Percentiles rank a stretch among this genome's conserved stretches.
These are phyloP conservation scores for Xylaria digitata DNA, from an alignment of 2,329 filamentous ascomycete genomes.

Conservation along the genomic window DNA sequence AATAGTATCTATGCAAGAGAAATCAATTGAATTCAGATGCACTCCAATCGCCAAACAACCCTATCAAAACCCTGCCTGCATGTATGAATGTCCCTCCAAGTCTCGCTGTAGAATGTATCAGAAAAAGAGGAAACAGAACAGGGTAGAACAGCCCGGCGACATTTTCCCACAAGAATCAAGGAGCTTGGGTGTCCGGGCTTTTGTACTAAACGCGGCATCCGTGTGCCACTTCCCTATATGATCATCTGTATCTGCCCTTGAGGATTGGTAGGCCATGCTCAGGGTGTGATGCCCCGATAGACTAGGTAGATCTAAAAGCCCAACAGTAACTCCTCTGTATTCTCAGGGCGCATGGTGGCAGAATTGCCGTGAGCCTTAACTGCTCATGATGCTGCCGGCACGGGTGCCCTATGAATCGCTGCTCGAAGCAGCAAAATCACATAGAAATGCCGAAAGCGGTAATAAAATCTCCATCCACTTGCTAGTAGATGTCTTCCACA, in stretches of 20 bases:
- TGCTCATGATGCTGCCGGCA: slow-evolving; percentile 44
- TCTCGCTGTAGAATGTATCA: slow-evolving; percentile 47
- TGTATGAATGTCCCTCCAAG: slow-evolving; percentile 49
- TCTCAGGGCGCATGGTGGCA: slow-evolving; percentile 39
- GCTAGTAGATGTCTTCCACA: slow-evolving; percentile 14
- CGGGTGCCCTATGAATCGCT: slow-evolving; percentile 43
- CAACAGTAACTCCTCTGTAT: slow-evolving; percentile 36
- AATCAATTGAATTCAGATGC: slow-evolving; percentile 52
- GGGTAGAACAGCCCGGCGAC: slow-evolving; percentile 36
- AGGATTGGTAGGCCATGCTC: slow-evolving; percentile 30
- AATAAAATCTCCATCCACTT: slow-evolving; percentile 19
- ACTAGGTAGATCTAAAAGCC: slow-evolving; percentile 39
- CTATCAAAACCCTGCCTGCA: slow-evolving; percentile 50
- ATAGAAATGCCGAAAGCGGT: slow-evolving; percentile 39
- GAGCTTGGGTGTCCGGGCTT: slow-evolving; percentile 32
- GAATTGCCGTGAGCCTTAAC: slow-evolving; percentile 41
- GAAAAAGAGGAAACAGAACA: slow-evolving; percentile 47
- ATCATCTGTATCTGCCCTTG: slow-evolving; percentile 36
- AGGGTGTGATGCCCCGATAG: slow-evolving; percentile 29
- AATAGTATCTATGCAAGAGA: slow-evolving; percentile 41
- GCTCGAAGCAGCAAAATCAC: slow-evolving; percentile 43
- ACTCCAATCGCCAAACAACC: slow-evolving; percentile 51
- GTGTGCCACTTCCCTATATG: slow-evolving; percentile 37
- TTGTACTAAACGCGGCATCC: slow-evolving; percentile 39
- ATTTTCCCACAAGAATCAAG: slow-evolving; percentile 34